Conservation (phyloP, 208 protist genomes). For the Acanthamoeba culbertsoni region DNA sequence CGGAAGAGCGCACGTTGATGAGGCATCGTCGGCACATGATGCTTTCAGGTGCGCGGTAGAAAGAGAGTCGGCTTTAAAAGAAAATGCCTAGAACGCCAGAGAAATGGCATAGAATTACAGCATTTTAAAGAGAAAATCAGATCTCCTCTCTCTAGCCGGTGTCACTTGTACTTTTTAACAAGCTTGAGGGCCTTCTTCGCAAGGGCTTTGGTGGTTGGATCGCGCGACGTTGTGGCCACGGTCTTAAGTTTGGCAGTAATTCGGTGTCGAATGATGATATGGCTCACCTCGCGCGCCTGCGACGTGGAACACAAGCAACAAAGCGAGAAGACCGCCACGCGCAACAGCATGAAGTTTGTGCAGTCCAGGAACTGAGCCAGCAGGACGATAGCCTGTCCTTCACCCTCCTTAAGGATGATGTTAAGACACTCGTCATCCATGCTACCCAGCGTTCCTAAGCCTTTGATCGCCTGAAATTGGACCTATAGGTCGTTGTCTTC, state of each 20-base stretch:
- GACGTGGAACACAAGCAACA: slow-evolving; percentile 10
- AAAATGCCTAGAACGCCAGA: background rate
- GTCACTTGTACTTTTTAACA: slow-evolving; percentile 21
- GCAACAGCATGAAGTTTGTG: slow-evolving; percentile 41
- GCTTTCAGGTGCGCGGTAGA: background rate
- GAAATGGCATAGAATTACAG: too few species aligned
- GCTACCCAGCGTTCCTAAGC: background rate
- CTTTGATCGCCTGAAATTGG: slow-evolving; percentile 44
- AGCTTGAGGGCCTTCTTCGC: slow-evolving; percentile 47
- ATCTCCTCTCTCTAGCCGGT: too few species aligned
- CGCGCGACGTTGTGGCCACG: background rate
- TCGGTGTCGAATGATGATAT: background rate
- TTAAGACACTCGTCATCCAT: slow-evolving; percentile 32
- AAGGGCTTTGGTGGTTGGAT: background rate
- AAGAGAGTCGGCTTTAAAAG: background rate
- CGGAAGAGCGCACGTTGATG: background rate
- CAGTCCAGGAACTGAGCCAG: slow-evolving; percentile 4
- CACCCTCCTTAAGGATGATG: background rate
- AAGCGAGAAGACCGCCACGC: slow-evolving; percentile 44
- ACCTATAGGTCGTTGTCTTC: background rate
- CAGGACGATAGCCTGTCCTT: background rate
- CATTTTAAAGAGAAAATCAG: background rate
- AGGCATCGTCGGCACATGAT: slow-evolving; percentile 46
- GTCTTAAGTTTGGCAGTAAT: background rate
- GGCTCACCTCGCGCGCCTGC: slow-evolving; percentile 4